Evolutionary conservation across 106 monocot genomes (phyloP).

Genomic region (Dactylorhiza incarnata): DNA sequence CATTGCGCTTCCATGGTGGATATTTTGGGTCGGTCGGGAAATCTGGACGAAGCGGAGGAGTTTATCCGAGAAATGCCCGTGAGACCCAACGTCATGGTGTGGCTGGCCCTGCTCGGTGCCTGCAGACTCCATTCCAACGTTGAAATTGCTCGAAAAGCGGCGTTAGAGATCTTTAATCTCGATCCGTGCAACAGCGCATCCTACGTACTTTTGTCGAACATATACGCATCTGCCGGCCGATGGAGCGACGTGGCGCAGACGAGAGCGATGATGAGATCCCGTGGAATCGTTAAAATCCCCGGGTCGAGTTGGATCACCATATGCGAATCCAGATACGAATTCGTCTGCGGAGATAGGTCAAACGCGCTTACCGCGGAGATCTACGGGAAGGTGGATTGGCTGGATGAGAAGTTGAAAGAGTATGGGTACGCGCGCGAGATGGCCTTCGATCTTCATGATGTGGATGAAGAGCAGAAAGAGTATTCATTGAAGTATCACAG

Average conservation of each 20-base stretch:
- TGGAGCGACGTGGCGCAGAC: conserved; percentile 59
- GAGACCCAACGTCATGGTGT: conserved; percentile 41
- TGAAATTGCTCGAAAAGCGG: conserved; percentile 37
- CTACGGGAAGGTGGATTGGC: conserved; percentile 42
- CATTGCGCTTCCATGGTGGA: conserved; percentile 84
- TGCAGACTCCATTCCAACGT: conserved; percentile 43
- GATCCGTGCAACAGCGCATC: conserved; percentile 53
- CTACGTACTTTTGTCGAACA: conserved; percentile 60
- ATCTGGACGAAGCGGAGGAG: conserved; percentile 53
- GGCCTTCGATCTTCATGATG: conserved; percentile 56
- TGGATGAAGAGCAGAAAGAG: conserved; percentile 78
- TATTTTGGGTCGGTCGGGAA: conserved; percentile 57
- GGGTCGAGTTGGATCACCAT: conserved; percentile 59
- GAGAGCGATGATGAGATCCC: conserved; percentile 44
- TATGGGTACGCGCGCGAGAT: conserved; percentile 41
- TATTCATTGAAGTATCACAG: conserved; percentile 38
- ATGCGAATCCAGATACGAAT: conserved; percentile 32
- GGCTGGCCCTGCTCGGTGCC: conserved; percentile 62
- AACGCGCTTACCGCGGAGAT: conserved; percentile 36
- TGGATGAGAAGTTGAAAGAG: conserved; percentile 32
- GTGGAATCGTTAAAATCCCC: conserved; percentile 40
- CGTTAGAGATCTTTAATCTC: conserved; percentile 37
- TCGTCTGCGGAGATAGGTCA: conserved; percentile 49
- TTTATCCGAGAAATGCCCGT: conserved; percentile 50
- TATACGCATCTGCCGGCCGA: conserved; percentile 49